Percentiles rank a stretch among this genome's conserved stretches.
Evolutionary conservation across 768 basidiomycete species (phyloP).

Genomic region (Cystobasidium ongulense): DNA sequence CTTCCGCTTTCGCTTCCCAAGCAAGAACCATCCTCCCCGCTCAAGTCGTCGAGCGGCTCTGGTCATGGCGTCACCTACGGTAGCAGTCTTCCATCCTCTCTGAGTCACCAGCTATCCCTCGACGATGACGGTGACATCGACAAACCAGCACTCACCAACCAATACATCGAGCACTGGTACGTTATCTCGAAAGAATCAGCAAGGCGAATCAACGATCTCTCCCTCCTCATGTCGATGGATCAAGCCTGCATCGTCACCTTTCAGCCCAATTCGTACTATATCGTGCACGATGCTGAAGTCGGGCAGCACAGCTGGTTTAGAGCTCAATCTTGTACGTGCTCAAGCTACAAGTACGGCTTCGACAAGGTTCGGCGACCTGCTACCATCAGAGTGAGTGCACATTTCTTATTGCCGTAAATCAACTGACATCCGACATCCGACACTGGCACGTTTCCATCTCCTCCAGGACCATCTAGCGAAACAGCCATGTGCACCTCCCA

Average conservation of each 20-base stretch:
- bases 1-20: not conserved
- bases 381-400: not conserved
- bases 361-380: not conserved
- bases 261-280: not conserved
- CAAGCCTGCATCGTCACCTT: not conserved
- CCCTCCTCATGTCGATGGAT: not conserved
- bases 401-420: not conserved
- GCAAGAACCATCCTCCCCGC: not conserved
- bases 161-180: not conserved
- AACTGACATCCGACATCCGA: not conserved
- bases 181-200: not conserved
- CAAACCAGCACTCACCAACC: not conserved
- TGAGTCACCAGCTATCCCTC: not conserved
- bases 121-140: not conserved
- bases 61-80: not conserved
- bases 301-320: not conserved
- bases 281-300: not conserved
- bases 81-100: not conserved
- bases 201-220: not conserved
- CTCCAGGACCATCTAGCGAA: conserved; percentile 8
- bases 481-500: not conserved
- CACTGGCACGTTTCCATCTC: no score
- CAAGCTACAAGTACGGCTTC: conserved; percentile 2
- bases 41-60: not conserved
- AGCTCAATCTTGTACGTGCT: not conserved